Evolutionary conservation across 768 basidiomycete species (phyloP).

Genomic region (Trametes cinnabarina): DNA sequence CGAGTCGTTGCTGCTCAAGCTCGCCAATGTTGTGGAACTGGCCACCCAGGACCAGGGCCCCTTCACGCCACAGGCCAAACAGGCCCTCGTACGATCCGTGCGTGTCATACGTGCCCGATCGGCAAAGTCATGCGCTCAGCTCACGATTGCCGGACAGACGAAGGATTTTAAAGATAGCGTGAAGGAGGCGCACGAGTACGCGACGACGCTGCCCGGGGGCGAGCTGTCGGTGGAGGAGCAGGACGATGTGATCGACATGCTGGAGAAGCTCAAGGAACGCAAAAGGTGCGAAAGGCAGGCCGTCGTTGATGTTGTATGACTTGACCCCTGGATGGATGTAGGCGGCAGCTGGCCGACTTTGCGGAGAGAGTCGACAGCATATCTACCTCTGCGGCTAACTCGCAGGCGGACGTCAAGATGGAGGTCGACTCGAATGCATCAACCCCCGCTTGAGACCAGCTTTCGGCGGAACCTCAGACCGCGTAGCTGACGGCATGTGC

Average conservation of each 20-base stretch:
- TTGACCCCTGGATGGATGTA: too few species aligned
- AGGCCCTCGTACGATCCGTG: slow-evolving; percentile 66
- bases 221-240: slow-evolving; percentile 69
- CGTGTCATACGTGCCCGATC: slow-evolving; percentile 19
- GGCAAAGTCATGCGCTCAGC: background rate
- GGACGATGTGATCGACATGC: slow-evolving; percentile 66
- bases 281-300: slow-evolving; percentile 48
- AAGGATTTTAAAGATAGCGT: slow-evolving; percentile 66
- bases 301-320: too few species aligned
- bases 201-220: slow-evolving; percentile 62
- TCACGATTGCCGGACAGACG: slow-evolving; percentile 43
- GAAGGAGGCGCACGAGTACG: slow-evolving; percentile 57
- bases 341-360: slow-evolving; percentile 24
- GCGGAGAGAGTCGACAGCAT: slow-evolving; percentile 41
- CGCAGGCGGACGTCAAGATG: slow-evolving; percentile 39
- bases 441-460: slow-evolving; percentile 53
- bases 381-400: slow-evolving; percentile 23
- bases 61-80: slow-evolving; percentile 57
- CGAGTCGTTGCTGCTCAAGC: slow-evolving; percentile 56
- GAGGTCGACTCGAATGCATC: slow-evolving; percentile 77
- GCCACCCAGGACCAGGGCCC: slow-evolving; percentile 57
- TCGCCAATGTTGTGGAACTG: slow-evolving; percentile 58
- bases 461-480: too few species aligned
- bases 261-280: slow-evolving; percentile 58
- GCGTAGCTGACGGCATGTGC: too few species aligned